A percentile compares a stretch with the other conserved stretches of the same genome.
These are phyloP conservation scores for Stentor coeruleus DNA, from an alignment of 73 alveolate species.

Conservation along the genomic window DNA sequence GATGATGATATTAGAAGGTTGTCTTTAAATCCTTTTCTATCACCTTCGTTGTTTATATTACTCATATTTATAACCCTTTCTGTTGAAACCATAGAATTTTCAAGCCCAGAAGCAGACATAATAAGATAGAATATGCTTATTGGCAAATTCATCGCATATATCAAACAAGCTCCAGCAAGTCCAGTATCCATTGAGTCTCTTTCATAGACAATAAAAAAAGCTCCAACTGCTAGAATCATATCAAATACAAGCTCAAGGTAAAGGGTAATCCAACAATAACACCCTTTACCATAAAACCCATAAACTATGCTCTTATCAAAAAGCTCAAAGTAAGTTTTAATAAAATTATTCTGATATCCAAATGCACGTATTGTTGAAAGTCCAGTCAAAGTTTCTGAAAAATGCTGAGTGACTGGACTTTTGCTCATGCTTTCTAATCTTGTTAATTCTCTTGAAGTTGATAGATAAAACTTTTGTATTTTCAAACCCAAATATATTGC, in stretches of 20 bases:
- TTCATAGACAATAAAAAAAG: constrained; percentile 31
- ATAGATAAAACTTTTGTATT: background rate
- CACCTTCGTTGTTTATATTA: constrained; percentile 38
- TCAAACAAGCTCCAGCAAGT: constrained; percentile 53
- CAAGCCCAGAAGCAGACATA: constrained; percentile 55
- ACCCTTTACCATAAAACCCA: background rate
- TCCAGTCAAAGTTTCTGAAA: constrained; percentile 86
- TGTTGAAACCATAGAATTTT: constrained; percentile 71
- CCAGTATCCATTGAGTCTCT: constrained; percentile 42
- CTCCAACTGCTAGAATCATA: constrained; percentile 45
- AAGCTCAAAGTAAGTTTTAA: background rate
- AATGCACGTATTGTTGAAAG: constrained; percentile 81
- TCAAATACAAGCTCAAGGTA: constrained; percentile 57
- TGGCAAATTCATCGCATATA: constrained; percentile 64
- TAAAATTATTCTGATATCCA: constrained; percentile 1
- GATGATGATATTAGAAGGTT: no score
- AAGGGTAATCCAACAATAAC: constrained; percentile 46
- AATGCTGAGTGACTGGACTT: constrained; percentile 74
- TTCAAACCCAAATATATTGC: background rate
- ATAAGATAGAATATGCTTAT: constrained; percentile 59
- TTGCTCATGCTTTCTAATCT: constrained; percentile 40
- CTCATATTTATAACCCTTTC: constrained; percentile 74
- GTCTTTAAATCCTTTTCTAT: constrained; percentile 41
- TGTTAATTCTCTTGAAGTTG: constrained; percentile 14
- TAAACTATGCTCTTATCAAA: background rate